These are phyloP conservation scores for Fusarium sp. DNA, from an alignment of 2,329 filamentous ascomycete species.

Conservation along the genomic window DNA sequence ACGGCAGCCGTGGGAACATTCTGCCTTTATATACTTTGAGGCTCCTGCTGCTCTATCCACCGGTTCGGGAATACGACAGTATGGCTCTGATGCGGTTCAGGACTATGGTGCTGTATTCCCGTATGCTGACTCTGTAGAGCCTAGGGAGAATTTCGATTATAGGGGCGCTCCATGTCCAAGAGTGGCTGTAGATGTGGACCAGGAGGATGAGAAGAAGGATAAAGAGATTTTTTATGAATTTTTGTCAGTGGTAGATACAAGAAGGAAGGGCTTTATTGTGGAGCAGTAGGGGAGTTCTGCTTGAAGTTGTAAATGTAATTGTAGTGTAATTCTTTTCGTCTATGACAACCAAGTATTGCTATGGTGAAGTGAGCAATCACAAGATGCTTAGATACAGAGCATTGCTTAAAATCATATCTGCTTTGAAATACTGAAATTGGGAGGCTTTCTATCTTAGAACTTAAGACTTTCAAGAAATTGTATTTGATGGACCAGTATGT, in stretches of 20 bases:
- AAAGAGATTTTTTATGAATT: not conserved
- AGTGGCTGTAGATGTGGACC: not conserved
- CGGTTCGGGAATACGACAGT: not conserved
- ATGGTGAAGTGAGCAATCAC: too few relatives aligned
- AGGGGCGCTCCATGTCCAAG: not conserved
- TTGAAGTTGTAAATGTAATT: too few relatives aligned
- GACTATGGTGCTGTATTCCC: not conserved
- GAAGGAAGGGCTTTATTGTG: not conserved
- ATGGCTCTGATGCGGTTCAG: not conserved
- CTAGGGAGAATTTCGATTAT: not conserved
- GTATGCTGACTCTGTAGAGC: not conserved
- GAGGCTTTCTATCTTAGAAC: not conserved
- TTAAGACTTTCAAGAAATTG: too few relatives aligned
- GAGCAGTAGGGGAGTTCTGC: not conserved
- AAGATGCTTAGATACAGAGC: too few relatives aligned
- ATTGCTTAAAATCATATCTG: too few relatives aligned
- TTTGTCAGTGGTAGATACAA: not conserved
- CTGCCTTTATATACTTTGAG: conserved; percentile 8
- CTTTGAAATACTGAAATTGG: not conserved
- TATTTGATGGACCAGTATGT: too few relatives aligned
- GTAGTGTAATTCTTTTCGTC: too few relatives aligned
- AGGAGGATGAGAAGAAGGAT: not conserved
- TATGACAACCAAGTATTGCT: too few relatives aligned
- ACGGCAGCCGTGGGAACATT: not conserved
- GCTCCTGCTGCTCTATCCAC: not conserved